These are phyloP conservation scores for Penicillium aurantiogriseum DNA, from an alignment of 2,329 filamentous ascomycete species.

Conservation along the genomic window DNA sequence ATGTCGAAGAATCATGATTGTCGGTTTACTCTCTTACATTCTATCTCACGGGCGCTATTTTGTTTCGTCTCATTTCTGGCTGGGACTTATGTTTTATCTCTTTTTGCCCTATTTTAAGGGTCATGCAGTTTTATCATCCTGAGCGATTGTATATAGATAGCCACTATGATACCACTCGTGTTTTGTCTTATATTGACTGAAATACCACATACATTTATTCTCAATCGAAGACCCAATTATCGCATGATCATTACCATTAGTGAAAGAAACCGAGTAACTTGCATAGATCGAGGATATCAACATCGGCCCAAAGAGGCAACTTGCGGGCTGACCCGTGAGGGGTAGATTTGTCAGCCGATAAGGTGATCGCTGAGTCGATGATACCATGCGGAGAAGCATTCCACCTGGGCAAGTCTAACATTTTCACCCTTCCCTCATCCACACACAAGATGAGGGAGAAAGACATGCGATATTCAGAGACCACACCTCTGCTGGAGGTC, in stretches of 20 bases:
- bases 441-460: constrained; percentile 36
- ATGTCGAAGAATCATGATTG: background rate
- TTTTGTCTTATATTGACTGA: background rate
- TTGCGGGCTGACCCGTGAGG: background rate
- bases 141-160: constrained; percentile 5
- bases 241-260: background rate
- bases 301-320: background rate
- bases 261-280: background rate
- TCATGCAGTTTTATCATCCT: background rate
- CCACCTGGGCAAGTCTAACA: background rate
- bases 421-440: constrained; percentile 1
- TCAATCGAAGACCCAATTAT: background rate
- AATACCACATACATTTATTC: background rate
- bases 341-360: constrained; percentile 14
- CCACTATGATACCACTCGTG: constrained; percentile 4
- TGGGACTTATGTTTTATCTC: background rate
- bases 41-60: background rate
- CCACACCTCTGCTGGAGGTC: constrained; percentile 45
- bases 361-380: constrained; percentile 4
- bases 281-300: background rate
- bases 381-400: constrained; percentile 13
- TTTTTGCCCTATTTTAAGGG: background rate
- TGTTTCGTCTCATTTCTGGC: background rate
- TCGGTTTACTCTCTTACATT: background rate
- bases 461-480: constrained; percentile 38